Conservation (phyloP, 106 monocot species). For the Cymbidium sinense region DNA sequence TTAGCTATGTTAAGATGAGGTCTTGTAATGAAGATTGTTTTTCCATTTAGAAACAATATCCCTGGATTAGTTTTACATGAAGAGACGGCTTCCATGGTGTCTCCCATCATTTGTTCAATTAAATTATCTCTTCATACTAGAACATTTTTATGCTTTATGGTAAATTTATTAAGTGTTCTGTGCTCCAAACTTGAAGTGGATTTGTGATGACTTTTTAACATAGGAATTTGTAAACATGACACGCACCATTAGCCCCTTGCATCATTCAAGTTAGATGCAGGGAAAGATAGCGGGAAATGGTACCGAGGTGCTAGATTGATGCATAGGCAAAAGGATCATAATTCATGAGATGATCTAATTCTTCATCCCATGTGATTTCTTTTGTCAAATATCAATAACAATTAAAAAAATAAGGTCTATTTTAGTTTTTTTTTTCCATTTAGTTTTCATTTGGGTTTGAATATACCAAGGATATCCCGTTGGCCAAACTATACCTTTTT, state of each 20-base stretch:
- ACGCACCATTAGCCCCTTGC: slow-evolving; percentile 4
- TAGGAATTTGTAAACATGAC: background rate
- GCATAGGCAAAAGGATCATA: background rate
- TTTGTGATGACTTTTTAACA: background rate
- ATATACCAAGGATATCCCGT: background rate
- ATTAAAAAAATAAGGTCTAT: background rate
- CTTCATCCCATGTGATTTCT: background rate
- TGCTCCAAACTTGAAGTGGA: background rate
- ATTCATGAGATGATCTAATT: background rate
- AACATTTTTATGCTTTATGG: background rate
- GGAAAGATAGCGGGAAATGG: slow-evolving; percentile 1
- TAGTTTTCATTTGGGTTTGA: background rate
- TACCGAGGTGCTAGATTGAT: background rate
- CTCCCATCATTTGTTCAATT: background rate
- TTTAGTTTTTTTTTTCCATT: background rate
- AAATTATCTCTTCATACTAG: background rate
- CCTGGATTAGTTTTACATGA: too few species aligned
- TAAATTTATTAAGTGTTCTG: background rate
- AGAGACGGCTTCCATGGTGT: too few species aligned
- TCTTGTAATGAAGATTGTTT: too few species aligned
- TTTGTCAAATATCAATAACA: background rate
- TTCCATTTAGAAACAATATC: too few species aligned
- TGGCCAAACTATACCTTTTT: too few species aligned
- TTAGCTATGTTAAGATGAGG: too few species aligned
- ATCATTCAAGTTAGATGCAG: slow-evolving; percentile 1